These are phyloP conservation scores for Posidonia oceanica DNA, from an alignment of 116 monocot genomes.

Conservation along the genomic window DNA sequence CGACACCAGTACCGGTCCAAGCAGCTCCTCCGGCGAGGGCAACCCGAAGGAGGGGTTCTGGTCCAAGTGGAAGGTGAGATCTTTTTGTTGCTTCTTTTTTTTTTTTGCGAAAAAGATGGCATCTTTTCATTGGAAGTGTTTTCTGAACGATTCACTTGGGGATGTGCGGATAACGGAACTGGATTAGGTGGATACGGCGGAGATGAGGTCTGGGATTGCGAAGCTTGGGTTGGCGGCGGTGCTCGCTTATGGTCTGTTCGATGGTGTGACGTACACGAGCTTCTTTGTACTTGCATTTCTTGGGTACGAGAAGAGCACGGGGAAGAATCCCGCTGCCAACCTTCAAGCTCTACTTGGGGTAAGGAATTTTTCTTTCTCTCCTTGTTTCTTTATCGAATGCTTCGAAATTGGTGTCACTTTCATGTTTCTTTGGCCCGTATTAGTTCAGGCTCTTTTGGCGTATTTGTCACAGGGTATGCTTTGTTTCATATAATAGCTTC, in stretches of 20 bases:
- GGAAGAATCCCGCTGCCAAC: conserved; percentile 67
- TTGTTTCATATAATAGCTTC: no score
- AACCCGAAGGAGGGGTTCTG: conserved; percentile 1
- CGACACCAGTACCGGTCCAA: background rate
- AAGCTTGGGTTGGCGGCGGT: conserved; percentile 59
- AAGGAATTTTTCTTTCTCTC: background rate
- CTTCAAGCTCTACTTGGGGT: conserved; percentile 70
- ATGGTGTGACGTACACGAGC: conserved; percentile 53
- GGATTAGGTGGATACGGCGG: conserved; percentile 25
- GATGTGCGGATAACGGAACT: background rate
- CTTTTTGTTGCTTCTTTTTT: background rate
- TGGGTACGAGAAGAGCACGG: conserved; percentile 78
- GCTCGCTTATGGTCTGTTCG: conserved; percentile 58
- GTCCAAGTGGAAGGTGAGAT: conserved; percentile 27
- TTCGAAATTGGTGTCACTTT: no score
- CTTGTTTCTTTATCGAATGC: background rate
- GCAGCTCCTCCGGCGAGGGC: conserved; percentile 3
- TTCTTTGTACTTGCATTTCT: conserved; percentile 66
- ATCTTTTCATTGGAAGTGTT: background rate
- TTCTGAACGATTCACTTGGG: background rate
- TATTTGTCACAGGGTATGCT: no score
- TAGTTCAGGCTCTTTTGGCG: no score
- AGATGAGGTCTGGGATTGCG: conserved; percentile 47
- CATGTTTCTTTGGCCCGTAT: no score
- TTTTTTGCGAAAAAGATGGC: background rate